phyloP scores from a whole-genome alignment of 371 early-diverging fungal genomes.

The Synchytrium microbalum region DNA sequence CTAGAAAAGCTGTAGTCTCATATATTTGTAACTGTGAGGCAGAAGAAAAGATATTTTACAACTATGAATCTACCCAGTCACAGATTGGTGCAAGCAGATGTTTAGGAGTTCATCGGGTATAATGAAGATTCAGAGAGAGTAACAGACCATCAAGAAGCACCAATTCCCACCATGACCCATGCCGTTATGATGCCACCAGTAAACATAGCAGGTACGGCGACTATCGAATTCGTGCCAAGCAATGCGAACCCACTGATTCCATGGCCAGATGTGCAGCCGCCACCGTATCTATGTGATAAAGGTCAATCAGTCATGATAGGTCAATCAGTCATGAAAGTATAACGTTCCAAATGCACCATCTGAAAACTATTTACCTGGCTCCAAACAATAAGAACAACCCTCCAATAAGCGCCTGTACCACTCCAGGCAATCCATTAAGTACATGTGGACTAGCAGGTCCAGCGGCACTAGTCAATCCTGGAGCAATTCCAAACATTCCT shows the following conservation, averaged over 20 bases:
- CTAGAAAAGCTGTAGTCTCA: no score
- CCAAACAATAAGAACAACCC: conserved; percentile 20
- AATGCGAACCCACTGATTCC: conserved; percentile 28
- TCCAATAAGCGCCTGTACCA: conserved; percentile 13
- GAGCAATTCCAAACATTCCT: not conserved
- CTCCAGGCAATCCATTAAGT: not conserved
- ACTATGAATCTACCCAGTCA: no score
- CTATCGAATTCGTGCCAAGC: conserved; percentile 14
- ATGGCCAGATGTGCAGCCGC: conserved; percentile 28
- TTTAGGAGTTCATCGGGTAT: no score
- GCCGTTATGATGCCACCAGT: conserved; percentile 18
- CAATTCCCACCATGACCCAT: conserved; percentile 5
- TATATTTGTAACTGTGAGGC: no score
- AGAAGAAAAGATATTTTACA: no score
- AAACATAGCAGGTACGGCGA: conserved; percentile 28
- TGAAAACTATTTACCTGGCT: no score
- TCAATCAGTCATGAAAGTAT: no score
- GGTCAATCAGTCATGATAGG: no score
- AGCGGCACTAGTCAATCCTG: not conserved
- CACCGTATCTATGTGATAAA: no score
- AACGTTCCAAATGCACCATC: no score
- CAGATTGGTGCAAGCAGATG: no score
- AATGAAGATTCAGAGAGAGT: no score
- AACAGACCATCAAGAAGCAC: not conserved
- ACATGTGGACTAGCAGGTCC: not conserved